Percentiles rank a stretch among this genome's conserved stretches.
Conservation (phyloP, 2,329 filamentous ascomycete genomes). For the Stachybotrys elegans region DNA sequence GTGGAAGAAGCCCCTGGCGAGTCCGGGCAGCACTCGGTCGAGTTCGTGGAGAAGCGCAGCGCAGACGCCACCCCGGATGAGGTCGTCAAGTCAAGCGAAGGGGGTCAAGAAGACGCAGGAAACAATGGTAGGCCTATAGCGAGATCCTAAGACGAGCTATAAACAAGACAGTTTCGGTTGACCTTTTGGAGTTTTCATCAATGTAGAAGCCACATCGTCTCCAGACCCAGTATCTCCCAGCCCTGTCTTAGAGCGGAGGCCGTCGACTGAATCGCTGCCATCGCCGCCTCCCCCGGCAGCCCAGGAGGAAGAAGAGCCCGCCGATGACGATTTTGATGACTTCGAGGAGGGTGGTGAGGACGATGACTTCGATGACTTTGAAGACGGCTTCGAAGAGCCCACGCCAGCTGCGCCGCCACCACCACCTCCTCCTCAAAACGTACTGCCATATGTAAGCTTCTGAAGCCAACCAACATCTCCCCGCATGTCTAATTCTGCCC, state of each 20-base stretch:
- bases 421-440: constrained; percentile 24
- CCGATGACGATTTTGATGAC: constrained; percentile 56
- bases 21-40: constrained; percentile 36
- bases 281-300: constrained; percentile 11
- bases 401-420: constrained; percentile 19
- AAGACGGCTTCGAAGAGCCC: constrained; percentile 61
- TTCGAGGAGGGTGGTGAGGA: constrained; percentile 55
- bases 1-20: constrained; percentile 47
- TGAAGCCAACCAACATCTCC: too few species aligned
- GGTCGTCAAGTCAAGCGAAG: constrained; percentile 31
- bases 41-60: constrained; percentile 39
- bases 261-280: constrained; percentile 23
- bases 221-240: constrained; percentile 23
- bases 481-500: constrained; percentile 20
- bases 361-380: constrained; percentile 64
- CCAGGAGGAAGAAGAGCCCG: constrained; percentile 27
- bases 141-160: constrained; percentile 14
- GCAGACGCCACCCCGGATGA: constrained; percentile 51
- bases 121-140: constrained; percentile 22
- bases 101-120: constrained; percentile 28
- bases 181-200: too few species aligned
- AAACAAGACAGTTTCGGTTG: constrained; percentile 15
- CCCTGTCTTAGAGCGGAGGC: constrained; percentile 19
- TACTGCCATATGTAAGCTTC: constrained; percentile 40
- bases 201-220: constrained; percentile 18